Base-by-base conservation (phyloP, 768 basidiomycete genomes). In the Amanita subjunquillea region DNA sequence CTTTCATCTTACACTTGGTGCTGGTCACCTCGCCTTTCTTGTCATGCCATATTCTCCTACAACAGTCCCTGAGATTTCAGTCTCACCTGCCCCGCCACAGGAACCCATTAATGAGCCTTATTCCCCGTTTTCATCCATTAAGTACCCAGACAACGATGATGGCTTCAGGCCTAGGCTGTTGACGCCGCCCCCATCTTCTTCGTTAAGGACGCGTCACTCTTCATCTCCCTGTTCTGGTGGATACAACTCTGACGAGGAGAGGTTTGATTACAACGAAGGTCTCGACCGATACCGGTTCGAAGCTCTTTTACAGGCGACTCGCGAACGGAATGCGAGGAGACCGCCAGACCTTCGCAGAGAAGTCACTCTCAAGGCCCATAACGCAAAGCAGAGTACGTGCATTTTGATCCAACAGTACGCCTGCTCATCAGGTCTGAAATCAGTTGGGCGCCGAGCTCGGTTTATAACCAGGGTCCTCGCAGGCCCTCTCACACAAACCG, bases 381-480 rank as follows among this genome's bases (percentile, higher is more conserved):
- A 74, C 69, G 78, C 74, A 62, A 87, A 84, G 70, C 84, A 87
- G 67, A 70, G 89, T 90, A 64, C 29, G 56, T 29, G 13, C 20
- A 25, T 30, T 40, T 48, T 39, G n/a, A 29, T 15, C 4, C 27
- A 40, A 51, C 39, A 44, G 7, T 39, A 15, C 3, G 0, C 40
- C 34, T 55, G 17, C 8, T 48, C 32, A 48, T 53, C 42, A 25
- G 55, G 23, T 34, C 23, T 17, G 3, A 17, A 17, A 17, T 13
- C 55, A 88, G 85, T 76, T 59, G 84, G 86, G 64, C 77, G 89
- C 50, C 83, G 87, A 27, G 82, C 85, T 3, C 72, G 77, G 54
- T 90, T 91, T 69, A 68, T 90, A 25, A 84, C 82, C 54, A 90
- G 83, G 66, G 68, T 91, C 40, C 71, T 77, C 37, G 80, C 80